These are phyloP conservation scores for Nicotiana tabacum DNA, from an alignment of 257 asterid genomes.

Conservation along the genomic window DNA sequence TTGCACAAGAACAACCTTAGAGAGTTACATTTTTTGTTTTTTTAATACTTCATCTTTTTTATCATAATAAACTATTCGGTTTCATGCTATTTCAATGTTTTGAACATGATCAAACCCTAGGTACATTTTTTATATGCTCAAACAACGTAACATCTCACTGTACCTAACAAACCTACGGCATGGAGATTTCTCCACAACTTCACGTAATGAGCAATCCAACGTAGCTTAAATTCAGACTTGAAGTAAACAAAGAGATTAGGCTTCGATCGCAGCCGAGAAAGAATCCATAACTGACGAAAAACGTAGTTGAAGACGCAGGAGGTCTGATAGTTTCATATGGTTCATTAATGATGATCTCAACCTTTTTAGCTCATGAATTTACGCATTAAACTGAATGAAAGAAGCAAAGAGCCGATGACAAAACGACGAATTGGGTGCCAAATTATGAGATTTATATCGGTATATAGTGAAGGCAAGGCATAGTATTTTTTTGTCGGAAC, in stretches of 20 bases:
- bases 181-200: background rate
- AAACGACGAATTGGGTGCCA: no score
- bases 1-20: conserved; percentile 30
- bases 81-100: conserved; percentile 34
- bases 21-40: background rate
- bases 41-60: background rate
- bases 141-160: no score
- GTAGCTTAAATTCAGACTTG: conserved; percentile 16
- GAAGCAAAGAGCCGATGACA: no score
- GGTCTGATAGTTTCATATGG: background rate
- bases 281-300: conserved; percentile 33
- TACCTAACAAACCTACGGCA: background rate
- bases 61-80: conserved; percentile 19
- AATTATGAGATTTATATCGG: no score
- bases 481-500: no score
- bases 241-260: conserved; percentile 13
- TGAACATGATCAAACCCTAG: conserved; percentile 19
- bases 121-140: conserved; percentile 27
- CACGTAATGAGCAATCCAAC: background rate
- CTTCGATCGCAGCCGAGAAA: conserved; percentile 50
- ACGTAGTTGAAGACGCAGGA: no score
- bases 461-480: no score
- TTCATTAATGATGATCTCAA: no score
- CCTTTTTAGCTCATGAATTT: no score
- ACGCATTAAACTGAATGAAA: no score